Percentiles rank a stretch among this genome's conserved stretches.
Evolutionary conservation across 192 early-diverging fungal species (phyloP).

Genomic region (Glomus cerebriforme): DNA sequence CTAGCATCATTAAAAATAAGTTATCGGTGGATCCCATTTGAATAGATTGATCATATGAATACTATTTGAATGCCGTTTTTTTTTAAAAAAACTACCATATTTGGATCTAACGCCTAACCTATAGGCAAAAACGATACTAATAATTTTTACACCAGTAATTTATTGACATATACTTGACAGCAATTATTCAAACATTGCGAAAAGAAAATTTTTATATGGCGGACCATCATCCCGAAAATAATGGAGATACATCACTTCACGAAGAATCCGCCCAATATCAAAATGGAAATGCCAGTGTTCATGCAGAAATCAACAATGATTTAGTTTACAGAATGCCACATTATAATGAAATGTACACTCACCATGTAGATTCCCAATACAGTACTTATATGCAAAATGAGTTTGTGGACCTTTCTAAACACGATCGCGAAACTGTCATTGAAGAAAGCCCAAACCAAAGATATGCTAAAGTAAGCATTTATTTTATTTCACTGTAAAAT

Average conservation of each 20-base stretch:
- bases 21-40: no score
- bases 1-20: no score
- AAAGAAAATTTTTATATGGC: constrained; percentile 13
- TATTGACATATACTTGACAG: no score
- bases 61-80: no score
- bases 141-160: no score
- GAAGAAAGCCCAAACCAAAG: constrained; percentile 55
- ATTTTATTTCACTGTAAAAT: not conserved
- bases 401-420: constrained; percentile 54
- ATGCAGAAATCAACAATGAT: not conserved
- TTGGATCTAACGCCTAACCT: no score
- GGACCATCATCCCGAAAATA: constrained; percentile 22
- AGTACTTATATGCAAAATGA: constrained; percentile 35
- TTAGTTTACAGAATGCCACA: not conserved
- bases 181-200: not conserved
- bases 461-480: constrained; percentile 49
- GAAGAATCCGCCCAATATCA: not conserved
- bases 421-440: constrained; percentile 56
- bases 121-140: no score
- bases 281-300: not conserved
- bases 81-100: no score
- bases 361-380: not conserved
- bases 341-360: not conserved
- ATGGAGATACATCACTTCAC: not conserved
- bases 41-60: no score